Evolutionary conservation across 345 rosid genomes (phyloP).

Genomic region (Camelina neglecta): DNA sequence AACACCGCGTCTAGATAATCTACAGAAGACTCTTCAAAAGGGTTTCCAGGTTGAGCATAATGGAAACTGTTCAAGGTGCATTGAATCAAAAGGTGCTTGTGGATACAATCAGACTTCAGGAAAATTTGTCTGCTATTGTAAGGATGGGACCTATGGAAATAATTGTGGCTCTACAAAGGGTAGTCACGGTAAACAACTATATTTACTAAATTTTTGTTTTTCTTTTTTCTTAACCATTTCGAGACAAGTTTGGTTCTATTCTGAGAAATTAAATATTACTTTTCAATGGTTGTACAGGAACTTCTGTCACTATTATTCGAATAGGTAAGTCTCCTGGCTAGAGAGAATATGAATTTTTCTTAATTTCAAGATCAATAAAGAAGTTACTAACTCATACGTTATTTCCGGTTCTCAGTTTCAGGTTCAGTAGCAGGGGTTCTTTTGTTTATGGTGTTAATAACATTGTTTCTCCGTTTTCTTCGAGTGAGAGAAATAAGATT

Average conservation of each 20-base stretch:
- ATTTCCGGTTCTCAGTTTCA: neutral
- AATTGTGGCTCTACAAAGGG: conserved; percentile 7
- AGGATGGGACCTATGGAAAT: neutral
- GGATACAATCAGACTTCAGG: conserved; percentile 26
- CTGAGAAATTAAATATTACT: conserved; percentile 9
- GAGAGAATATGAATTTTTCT: neutral
- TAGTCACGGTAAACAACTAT: neutral
- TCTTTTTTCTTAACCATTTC: neutral
- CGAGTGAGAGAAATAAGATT: neutral
- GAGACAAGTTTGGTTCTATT: neutral
- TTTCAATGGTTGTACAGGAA: neutral
- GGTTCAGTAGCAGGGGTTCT: neutral
- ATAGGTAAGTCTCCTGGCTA: neutral
- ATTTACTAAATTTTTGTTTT: neutral
- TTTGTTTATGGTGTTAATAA: neutral
- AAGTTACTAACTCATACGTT: neutral
- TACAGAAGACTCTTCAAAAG: too few relatives aligned
- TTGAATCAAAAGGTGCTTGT: conserved; percentile 39
- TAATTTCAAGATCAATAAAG: neutral
- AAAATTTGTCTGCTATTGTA: conserved; percentile 41
- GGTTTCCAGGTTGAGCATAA: conserved; percentile 43
- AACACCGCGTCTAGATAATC: neutral
- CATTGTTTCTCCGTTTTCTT: neutral
- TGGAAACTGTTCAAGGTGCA: conserved; percentile 25
- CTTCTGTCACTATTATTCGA: neutral